phyloP scores from a whole-genome alignment of 805 yeast species.

The Candida wancherniae region DNA sequence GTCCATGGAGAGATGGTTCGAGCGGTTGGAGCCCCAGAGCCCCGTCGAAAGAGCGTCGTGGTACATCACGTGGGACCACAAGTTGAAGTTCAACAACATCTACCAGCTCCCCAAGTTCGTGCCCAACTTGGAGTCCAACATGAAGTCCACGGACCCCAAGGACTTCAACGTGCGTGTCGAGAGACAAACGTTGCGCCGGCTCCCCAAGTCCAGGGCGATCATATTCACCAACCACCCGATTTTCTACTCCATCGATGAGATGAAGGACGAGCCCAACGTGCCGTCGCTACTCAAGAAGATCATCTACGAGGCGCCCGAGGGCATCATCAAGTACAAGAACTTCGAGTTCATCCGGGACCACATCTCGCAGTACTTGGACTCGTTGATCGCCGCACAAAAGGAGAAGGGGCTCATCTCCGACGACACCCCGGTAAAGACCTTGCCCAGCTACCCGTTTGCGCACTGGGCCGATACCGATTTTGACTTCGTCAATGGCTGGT shows the following conservation, averaged over 20 bases:
- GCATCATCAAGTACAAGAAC: slow-evolving; percentile 59
- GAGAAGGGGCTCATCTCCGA: slow-evolving; percentile 50
- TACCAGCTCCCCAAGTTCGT: slow-evolving; percentile 48
- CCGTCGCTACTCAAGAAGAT: slow-evolving; percentile 69
- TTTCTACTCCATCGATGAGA: slow-evolving; percentile 73
- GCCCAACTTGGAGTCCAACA: slow-evolving; percentile 27
- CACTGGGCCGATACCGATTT: slow-evolving; percentile 44
- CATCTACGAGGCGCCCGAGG: slow-evolving; percentile 61
- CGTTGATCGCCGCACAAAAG: slow-evolving; percentile 52
- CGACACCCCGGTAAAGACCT: slow-evolving; percentile 55
- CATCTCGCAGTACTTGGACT: slow-evolving; percentile 52
- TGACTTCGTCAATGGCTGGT: slow-evolving; percentile 37
- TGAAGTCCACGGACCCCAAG: slow-evolving; percentile 38
- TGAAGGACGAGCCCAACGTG: slow-evolving; percentile 73
- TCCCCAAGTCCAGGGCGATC: slow-evolving; percentile 61
- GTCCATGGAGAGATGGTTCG: slow-evolving; percentile 73
- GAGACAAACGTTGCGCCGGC: slow-evolving; percentile 63
- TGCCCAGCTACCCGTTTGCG: slow-evolving; percentile 63
- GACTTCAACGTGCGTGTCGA: slow-evolving; percentile 68
- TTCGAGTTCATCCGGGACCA: slow-evolving; percentile 58
- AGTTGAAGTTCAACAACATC: slow-evolving; percentile 51
- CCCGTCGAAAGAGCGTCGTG: slow-evolving; percentile 73
- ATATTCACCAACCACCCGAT: slow-evolving; percentile 74
- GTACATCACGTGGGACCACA: slow-evolving; percentile 73
- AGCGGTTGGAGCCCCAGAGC: slow-evolving; percentile 52